Conservation (phyloP, 1,139 yeast species). For the Lizanozyma gosingica region DNA sequence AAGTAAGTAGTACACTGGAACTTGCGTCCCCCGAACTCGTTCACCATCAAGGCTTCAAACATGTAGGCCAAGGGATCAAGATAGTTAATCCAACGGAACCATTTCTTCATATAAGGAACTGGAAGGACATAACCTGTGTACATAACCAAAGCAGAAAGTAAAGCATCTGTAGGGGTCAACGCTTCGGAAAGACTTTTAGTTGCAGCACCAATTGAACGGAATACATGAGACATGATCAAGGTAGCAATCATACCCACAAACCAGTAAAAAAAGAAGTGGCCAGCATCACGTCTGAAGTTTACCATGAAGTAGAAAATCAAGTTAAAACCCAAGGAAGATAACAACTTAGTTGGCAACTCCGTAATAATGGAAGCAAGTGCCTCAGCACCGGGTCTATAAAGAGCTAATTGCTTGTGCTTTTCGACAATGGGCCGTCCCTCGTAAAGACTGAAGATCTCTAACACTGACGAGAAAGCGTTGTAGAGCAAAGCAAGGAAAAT, state of each 20-base stretch:
- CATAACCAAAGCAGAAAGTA: constrained; percentile 43
- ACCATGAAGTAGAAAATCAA: constrained; percentile 51
- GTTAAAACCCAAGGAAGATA: constrained; percentile 35
- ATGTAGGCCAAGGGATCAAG: constrained; percentile 50
- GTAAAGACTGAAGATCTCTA: constrained; percentile 49
- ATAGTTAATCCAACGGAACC: constrained; percentile 57
- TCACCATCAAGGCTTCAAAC: constrained; percentile 48
- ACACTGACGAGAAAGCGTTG: constrained; percentile 48
- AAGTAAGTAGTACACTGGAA: constrained; percentile 38
- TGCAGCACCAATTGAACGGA: constrained; percentile 51
- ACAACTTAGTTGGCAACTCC: constrained; percentile 47
- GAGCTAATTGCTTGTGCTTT: constrained; percentile 54
- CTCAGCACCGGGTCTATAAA: constrained; percentile 63
- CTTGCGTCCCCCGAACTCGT: constrained; percentile 37
- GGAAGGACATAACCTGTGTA: constrained; percentile 57
- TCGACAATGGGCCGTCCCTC: constrained; percentile 51
- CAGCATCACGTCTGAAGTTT: constrained; percentile 46
- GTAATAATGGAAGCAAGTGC: constrained; percentile 51
- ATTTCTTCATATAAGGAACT: constrained; percentile 48
- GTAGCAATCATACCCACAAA: constrained; percentile 34
- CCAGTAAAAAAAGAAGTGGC: constrained; percentile 50
- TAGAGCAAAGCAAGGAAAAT: constrained; percentile 49
- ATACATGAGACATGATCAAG: constrained; percentile 47
- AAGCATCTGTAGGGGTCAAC: constrained; percentile 51
- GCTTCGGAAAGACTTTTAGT: constrained; percentile 51